Percentiles rank a stretch among this genome's conserved stretches.
These are phyloP conservation scores for Ilyonectria robusta DNA, from an alignment of 2,329 filamentous ascomycete species.

Conservation along the genomic window DNA sequence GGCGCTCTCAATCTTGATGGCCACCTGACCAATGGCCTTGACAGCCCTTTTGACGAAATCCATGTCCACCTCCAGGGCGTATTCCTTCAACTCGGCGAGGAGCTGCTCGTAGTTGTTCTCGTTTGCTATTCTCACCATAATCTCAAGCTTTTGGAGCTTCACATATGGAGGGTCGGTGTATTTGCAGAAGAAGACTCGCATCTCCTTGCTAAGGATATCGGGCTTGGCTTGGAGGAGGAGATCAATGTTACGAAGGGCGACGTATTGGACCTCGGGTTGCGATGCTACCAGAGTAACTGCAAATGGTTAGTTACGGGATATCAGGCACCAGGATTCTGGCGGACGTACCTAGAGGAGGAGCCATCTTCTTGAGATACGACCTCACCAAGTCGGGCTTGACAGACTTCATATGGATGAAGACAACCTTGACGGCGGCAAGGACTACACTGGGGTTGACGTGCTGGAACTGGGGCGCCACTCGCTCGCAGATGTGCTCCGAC, in stretches of 20 bases:
- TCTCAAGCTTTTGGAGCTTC: slow-evolving; percentile 97
- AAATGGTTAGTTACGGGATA: slow-evolving; percentile 1
- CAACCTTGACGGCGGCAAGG: slow-evolving; percentile 95
- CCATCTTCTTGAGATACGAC: slow-evolving; percentile 98
- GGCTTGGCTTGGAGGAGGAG: slow-evolving; percentile 95
- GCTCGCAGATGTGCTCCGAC: slow-evolving; percentile 97
- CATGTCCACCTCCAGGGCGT: slow-evolving; percentile 98
- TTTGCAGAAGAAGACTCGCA: slow-evolving; percentile 99
- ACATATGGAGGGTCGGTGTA: slow-evolving; percentile 99
- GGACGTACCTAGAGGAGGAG: slow-evolving; percentile 86
- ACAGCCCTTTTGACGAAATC: slow-evolving; percentile 96
- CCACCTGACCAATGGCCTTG: slow-evolving; percentile 96
- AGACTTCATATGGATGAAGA: slow-evolving; percentile 95
- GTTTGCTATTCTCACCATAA: slow-evolving; percentile 99
- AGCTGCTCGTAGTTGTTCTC: slow-evolving; percentile 97
- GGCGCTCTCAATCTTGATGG: slow-evolving; percentile 97
- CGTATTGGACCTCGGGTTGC: slow-evolving; percentile 96
- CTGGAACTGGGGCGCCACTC: slow-evolving; percentile 96
- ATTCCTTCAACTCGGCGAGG: slow-evolving; percentile 94
- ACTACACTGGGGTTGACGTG: slow-evolving; percentile 98
- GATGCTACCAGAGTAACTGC: slow-evolving; percentile 95
- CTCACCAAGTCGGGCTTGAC: slow-evolving; percentile 83
- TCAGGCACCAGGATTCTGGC: background rate
- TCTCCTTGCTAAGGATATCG: slow-evolving; percentile 96
- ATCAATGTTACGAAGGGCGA: slow-evolving; percentile 96